phyloP scores from a whole-genome alignment of 2,329 filamentous ascomycete genomes.

The Emergomyces orientalis region DNA sequence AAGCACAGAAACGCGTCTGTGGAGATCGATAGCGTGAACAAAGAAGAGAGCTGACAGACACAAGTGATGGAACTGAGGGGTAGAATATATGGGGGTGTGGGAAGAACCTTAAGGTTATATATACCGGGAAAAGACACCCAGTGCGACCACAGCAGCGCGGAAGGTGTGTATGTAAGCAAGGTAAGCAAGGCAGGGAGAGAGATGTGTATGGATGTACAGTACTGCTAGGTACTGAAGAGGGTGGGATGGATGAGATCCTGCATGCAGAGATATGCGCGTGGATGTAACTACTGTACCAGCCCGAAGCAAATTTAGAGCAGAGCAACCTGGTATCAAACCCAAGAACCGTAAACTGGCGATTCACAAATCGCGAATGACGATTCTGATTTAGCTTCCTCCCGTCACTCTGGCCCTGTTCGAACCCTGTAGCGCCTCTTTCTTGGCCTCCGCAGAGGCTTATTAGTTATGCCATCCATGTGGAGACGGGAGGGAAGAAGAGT shows the following conservation, averaged over 20 bases:
- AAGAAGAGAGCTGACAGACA: background rate
- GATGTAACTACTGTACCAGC: background rate
- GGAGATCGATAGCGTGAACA: background rate
- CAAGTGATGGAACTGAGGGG: background rate
- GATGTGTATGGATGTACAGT: background rate
- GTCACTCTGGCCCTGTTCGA: background rate
- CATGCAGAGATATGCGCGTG: background rate
- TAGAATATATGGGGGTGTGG: background rate
- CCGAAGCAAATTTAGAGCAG: background rate
- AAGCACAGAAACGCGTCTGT: background rate
- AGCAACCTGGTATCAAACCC: background rate
- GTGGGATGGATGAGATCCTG: background rate
- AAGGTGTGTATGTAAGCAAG: background rate
- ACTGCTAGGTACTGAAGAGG: background rate
- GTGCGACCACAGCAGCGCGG: background rate
- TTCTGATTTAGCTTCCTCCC: background rate
- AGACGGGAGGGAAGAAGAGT: background rate
- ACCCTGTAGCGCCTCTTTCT: background rate
- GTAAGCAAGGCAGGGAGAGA: conserved; percentile 1
- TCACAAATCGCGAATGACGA: background rate
- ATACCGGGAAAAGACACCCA: background rate
- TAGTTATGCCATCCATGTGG: background rate
- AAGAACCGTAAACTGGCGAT: background rate
- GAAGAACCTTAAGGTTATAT: background rate
- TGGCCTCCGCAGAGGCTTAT: background rate